Percentiles rank a stretch among this genome's conserved stretches.
Conservation (phyloP, 352 stramenopile species). For the Aphanomyces invadans region DNA sequence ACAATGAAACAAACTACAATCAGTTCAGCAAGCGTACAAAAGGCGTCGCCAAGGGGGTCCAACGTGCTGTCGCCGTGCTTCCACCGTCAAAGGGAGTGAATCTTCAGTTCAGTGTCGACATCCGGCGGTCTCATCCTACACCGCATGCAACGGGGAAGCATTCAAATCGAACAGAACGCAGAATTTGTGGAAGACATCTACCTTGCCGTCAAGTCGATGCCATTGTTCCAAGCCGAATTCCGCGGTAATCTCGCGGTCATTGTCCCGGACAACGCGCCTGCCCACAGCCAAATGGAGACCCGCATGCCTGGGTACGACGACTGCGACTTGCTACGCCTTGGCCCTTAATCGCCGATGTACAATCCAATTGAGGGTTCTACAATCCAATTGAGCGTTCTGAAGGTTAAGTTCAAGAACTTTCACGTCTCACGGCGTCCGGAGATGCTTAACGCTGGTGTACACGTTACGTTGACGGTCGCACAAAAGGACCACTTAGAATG, state of each 20-base stretch:
- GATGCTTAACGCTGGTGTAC: no score
- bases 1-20: slow-evolving; percentile 28
- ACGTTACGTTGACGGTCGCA: no score
- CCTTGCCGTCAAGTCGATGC: background rate
- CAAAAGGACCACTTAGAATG: no score
- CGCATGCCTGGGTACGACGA: background rate
- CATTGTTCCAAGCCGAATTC: background rate
- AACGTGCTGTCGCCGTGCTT: background rate
- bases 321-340: background rate
- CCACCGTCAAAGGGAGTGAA: background rate
- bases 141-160: background rate
- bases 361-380: no score
- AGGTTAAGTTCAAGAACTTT: no score
- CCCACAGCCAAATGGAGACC: slow-evolving; percentile 6
- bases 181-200: slow-evolving; percentile 12
- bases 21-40: slow-evolving; percentile 23
- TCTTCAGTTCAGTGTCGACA: background rate
- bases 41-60: background rate
- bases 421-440: no score
- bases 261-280: slow-evolving; percentile 12
- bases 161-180: slow-evolving; percentile 3
- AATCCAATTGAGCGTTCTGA: no score
- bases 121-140: background rate
- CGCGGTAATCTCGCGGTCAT: slow-evolving; percentile 4
- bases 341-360: no score